phyloP scores from a whole-genome alignment of 2,329 filamentous ascomycete species.

The Capronia americana region DNA sequence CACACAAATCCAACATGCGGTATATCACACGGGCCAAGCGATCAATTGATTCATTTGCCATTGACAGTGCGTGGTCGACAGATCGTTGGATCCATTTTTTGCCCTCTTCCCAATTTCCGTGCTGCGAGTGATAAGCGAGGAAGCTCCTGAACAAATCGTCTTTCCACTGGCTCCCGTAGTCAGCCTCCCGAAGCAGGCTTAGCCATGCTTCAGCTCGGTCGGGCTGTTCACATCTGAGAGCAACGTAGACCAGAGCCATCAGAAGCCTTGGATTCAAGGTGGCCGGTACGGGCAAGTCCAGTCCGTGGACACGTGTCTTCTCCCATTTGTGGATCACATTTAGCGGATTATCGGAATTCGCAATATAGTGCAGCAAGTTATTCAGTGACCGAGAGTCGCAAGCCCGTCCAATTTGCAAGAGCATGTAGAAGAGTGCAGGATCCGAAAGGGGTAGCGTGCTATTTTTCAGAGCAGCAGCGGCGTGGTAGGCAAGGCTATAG shows the following conservation, averaged over 20 bases:
- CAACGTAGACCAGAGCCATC: slow-evolving; percentile 31
- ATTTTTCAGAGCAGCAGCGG: slow-evolving; percentile 31
- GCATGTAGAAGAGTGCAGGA: slow-evolving; percentile 28
- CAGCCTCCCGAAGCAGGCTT: slow-evolving; percentile 28
- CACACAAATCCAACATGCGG: slow-evolving; percentile 38
- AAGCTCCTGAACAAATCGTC: slow-evolving; percentile 35
- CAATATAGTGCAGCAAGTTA: slow-evolving; percentile 27
- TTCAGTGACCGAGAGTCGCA: slow-evolving; percentile 31
- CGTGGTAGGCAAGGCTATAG: slow-evolving; percentile 30
- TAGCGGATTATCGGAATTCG: slow-evolving; percentile 18
- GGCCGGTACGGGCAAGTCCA: slow-evolving; percentile 33
- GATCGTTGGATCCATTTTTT: slow-evolving; percentile 33
- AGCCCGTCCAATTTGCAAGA: slow-evolving; percentile 28
- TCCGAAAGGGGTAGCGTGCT: slow-evolving; percentile 33
- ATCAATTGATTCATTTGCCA: slow-evolving; percentile 26
- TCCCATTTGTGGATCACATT: slow-evolving; percentile 34
- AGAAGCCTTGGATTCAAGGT: slow-evolving; percentile 29
- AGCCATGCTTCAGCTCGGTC: slow-evolving; percentile 38
- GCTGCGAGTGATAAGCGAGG: slow-evolving; percentile 31
- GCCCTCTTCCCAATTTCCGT: slow-evolving; percentile 36
- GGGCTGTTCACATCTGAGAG: slow-evolving; percentile 34
- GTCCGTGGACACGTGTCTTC: slow-evolving; percentile 25
- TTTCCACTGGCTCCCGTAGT: slow-evolving; percentile 26
- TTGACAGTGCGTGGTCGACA: slow-evolving; percentile 28
- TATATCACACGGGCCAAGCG: slow-evolving; percentile 32